Evolutionary conservation across 805 yeast genomes (phyloP), one percentile per base, ranked within the genome.

Genomic region (Starmerella ratchasimensis): DNA sequence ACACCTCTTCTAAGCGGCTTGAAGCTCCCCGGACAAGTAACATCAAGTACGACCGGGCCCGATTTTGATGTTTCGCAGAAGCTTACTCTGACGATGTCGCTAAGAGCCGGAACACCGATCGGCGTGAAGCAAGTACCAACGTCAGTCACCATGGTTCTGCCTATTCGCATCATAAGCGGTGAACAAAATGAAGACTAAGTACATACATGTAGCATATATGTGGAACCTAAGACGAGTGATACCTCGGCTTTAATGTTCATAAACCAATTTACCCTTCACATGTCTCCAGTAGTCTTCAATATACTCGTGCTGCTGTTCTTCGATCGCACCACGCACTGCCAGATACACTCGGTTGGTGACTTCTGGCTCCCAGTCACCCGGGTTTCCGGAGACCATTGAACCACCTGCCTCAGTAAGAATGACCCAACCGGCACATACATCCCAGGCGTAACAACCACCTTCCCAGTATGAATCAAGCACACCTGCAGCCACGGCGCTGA

Each of bases 361-460:
- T 3, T 67, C 61, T 15, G 69, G 65, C 6, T 62, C 56, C 69
- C 71, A 67, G 18, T 56, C 57, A 23, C 65, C 69, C 20, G 63
- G 61, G 48, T 67, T 67, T 16, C 74, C 78, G 35, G 72, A 66
- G n/a, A 70, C 74, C 32, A 71, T 54, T 7, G 51, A 45, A 10
- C 77, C 79, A 3, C 80, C 80, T 10, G 76, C 67, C 45, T 74
- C 80, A 31, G 62, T 58, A 7, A 73, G 49, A 34, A 74, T 69
- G 33, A 72, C 64, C 76, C 77, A 74, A 28, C 78, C 76, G 13
- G 79, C 80, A 52, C 77, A 71, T 1, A 74, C 77, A 51, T 74
- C 80, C 80, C 80, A 74, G 18, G 73, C 69, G 52, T 67, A 71
- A 50, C 76, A 72, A n/a, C 78, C 78, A 34, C 77, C 78, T 55